Conservation (phyloP, 176 grass and related monocot genomes). For the Carex pumila region DNA sequence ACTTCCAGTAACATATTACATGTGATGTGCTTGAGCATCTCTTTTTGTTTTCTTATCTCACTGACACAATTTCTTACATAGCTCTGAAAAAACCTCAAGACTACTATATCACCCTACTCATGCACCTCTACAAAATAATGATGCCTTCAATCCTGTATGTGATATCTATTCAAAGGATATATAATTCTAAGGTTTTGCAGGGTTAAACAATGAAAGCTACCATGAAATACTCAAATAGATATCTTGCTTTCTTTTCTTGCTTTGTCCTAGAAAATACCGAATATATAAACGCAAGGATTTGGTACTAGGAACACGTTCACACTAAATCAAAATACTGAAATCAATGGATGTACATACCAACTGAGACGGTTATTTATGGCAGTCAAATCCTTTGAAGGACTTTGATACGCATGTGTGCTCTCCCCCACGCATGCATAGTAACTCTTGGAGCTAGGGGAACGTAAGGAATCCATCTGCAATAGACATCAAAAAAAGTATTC, state of each 20-base stretch:
- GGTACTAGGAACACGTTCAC: neutral
- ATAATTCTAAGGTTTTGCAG: neutral
- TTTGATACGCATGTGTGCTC: slow-evolving; percentile 95
- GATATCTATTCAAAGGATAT: neutral
- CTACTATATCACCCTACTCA: neutral
- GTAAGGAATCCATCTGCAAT: slow-evolving; percentile 83
- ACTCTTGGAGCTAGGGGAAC: slow-evolving; percentile 97
- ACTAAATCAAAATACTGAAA: neutral
- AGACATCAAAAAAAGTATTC: neutral
- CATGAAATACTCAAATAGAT: neutral
- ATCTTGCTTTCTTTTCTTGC: neutral
- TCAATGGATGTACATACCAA: slow-evolving; percentile 31
- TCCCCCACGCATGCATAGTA: slow-evolving; percentile 92
- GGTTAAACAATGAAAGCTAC: neutral
- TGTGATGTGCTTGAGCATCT: neutral
- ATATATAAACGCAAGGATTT: neutral
- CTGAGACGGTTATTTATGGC: slow-evolving; percentile 87
- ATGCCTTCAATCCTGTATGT: neutral
- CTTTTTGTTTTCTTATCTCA: neutral
- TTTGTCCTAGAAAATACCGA: neutral
- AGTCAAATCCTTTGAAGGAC: slow-evolving; percentile 91
- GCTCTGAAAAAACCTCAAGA: neutral
- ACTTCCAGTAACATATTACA: neutral
- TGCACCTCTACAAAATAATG: neutral
- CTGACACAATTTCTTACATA: neutral